Percentiles rank a stretch among this genome's conserved stretches.
These are phyloP conservation scores for Auricularia heimuer DNA, from an alignment of 768 basidiomycete genomes.

Conservation along the genomic window DNA sequence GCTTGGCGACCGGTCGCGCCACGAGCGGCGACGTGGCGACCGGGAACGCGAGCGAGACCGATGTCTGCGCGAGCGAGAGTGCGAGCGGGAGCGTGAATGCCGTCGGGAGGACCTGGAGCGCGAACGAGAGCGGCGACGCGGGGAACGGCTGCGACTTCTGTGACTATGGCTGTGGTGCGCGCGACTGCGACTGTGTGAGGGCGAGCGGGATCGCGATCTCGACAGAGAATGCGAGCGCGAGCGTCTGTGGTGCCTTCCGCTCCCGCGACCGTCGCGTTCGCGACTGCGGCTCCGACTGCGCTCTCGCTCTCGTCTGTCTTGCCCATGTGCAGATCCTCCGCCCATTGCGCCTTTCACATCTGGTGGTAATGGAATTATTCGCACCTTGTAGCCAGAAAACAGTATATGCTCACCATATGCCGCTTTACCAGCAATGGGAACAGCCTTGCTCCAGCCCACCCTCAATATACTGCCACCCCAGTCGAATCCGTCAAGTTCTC, in stretches of 20 bases:
- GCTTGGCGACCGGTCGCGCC: conserved; percentile 10
- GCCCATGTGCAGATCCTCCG: not conserved
- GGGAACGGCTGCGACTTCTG: conserved; percentile 11
- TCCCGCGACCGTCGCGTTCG: not conserved
- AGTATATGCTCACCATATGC: conserved; percentile 54
- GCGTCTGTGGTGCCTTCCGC: not conserved
- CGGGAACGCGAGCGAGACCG: conserved; percentile 12
- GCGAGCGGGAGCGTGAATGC: conserved; percentile 28
- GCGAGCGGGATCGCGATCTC: conserved; percentile 31
- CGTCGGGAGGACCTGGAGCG: conserved; percentile 21
- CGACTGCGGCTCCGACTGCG: not conserved
- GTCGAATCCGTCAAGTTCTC: conserved; percentile 85
- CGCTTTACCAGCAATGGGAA: conserved; percentile 66
- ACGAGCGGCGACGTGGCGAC: conserved; percentile 1
- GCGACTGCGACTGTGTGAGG: conserved; percentile 44
- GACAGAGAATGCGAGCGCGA: not conserved
- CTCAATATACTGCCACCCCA: conserved; percentile 87
- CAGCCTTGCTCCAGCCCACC: conserved; percentile 96
- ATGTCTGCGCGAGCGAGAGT: conserved; percentile 28
- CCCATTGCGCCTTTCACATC: not conserved
- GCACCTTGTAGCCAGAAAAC: not conserved
- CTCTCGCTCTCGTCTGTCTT: not conserved
- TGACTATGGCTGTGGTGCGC: conserved; percentile 25
- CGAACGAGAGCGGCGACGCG: conserved; percentile 23
- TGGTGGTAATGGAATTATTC: not conserved